Conservation (phyloP, 1,284 basidiomycete species). For the Sporisorium exsertum region DNA sequence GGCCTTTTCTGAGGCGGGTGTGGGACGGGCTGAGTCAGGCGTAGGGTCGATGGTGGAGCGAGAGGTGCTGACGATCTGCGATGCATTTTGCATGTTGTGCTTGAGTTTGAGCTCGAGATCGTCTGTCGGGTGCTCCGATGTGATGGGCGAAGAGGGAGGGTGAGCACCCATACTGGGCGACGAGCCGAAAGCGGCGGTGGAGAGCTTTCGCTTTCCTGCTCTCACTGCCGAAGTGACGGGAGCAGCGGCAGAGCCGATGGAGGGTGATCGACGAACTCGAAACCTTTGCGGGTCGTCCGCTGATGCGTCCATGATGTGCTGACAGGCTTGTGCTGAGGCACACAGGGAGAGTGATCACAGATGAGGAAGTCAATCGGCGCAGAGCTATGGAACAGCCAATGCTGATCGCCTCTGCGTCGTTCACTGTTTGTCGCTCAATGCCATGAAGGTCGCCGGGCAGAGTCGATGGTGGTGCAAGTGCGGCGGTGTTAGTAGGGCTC, state of each 20-base stretch:
- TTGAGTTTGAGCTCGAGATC: slow-evolving; percentile 3
- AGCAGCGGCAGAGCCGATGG: slow-evolving; percentile 36
- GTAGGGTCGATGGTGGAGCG: slow-evolving; percentile 32
- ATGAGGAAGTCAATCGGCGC: slow-evolving; percentile 10
- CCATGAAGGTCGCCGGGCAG: slow-evolving; percentile 8
- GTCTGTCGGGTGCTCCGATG: slow-evolving; percentile 31
- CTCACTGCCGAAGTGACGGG: slow-evolving; percentile 20
- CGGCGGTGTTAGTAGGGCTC: background rate
- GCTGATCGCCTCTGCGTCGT: slow-evolving; percentile 30
- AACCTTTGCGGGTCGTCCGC: slow-evolving; percentile 46
- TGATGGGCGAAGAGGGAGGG: slow-evolving; percentile 34
- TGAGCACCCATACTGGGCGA: slow-evolving; percentile 40
- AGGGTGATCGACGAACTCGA: slow-evolving; percentile 43
- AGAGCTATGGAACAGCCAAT: slow-evolving; percentile 28
- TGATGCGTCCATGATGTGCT: slow-evolving; percentile 41
- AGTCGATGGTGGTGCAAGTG: background rate
- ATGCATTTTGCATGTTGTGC: slow-evolving; percentile 10
- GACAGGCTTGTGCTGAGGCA: no score
- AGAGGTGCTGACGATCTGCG: slow-evolving; percentile 33
- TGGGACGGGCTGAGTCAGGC: slow-evolving; percentile 9
- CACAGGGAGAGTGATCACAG: background rate
- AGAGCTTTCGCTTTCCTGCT: slow-evolving; percentile 48
- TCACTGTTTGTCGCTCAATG: background rate
- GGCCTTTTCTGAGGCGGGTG: slow-evolving; percentile 2
- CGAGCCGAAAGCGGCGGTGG: slow-evolving; percentile 41